Conservation (phyloP, 352 stramenopile genomes). For the Pelagophyceae sp. region DNA sequence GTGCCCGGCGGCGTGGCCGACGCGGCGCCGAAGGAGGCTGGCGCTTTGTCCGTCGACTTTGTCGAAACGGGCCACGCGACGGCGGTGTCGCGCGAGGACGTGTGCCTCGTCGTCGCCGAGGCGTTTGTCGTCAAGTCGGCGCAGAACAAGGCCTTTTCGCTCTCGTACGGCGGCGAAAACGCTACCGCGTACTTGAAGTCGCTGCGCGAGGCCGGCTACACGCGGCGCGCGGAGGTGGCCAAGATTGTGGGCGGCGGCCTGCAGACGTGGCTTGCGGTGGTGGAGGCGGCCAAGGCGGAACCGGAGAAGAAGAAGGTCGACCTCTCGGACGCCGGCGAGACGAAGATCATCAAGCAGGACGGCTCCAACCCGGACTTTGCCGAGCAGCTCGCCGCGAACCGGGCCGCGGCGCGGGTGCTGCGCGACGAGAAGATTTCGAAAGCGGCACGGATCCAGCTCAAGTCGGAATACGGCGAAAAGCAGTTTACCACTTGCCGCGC, state of each 20-base stretch:
- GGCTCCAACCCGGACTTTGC: no score
- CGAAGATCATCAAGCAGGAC: no score
- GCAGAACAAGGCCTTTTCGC: not conserved
- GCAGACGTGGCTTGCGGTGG: not conserved
- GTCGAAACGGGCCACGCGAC: not conserved
- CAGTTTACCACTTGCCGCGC: no score
- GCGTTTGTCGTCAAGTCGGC: not conserved
- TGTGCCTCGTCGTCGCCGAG: slow-evolving; percentile 1
- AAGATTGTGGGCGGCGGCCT: not conserved
- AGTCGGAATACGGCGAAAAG: no score
- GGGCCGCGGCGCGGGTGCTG: no score
- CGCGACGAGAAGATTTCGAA: no score
- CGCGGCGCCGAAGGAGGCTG: not conserved
- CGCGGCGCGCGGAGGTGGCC: not conserved
- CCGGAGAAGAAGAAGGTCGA: not conserved
- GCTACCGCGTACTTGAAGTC: not conserved
- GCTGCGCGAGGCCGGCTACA: slow-evolving; percentile 1
- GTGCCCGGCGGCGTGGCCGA: not conserved
- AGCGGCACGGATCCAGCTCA: no score
- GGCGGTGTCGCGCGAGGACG: slow-evolving; percentile 2
- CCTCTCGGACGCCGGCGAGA: not conserved
- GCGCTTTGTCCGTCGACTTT: not conserved
- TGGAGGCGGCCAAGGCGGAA: not conserved
- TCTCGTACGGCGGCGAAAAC: not conserved
- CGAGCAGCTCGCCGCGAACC: no score